Conservation (phyloP, 352 stramenopile genomes). For the Globisporangium paddicum region DNA sequence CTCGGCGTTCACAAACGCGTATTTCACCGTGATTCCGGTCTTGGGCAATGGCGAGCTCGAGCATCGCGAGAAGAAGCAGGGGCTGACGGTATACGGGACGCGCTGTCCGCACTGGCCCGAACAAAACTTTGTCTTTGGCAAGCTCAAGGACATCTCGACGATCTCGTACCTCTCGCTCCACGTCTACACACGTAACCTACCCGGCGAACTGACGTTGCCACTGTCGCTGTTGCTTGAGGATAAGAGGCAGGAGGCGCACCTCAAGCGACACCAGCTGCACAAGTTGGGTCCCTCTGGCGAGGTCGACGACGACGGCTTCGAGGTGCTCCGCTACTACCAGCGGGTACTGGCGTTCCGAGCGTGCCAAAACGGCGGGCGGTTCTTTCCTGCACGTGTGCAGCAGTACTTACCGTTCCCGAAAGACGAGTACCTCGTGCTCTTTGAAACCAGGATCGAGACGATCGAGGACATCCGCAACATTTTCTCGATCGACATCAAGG, state of each 20-base stretch:
- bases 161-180: conserved; percentile 68
- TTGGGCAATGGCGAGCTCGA: conserved; percentile 33
- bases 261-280: conserved; percentile 45
- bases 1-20: conserved; percentile 34
- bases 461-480: conserved; percentile 58
- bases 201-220: conserved; percentile 22
- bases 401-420: conserved; percentile 42
- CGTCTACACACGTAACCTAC: conserved; percentile 56
- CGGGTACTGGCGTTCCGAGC: conserved; percentile 60
- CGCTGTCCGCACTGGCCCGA: conserved; percentile 54
- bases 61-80: conserved; percentile 43
- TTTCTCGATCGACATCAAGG: conserved; percentile 54
- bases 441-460: conserved; percentile 49
- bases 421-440: conserved; percentile 48
- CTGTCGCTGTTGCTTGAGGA: conserved; percentile 31
- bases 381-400: conserved; percentile 49
- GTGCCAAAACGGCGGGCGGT: conserved; percentile 48
- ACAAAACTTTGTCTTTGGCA: conserved; percentile 63
- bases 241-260: conserved; percentile 16
- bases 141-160: conserved; percentile 34
- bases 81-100: conserved; percentile 62
- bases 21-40: conserved; percentile 67
- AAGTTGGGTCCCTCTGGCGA: conserved; percentile 52
- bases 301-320: conserved; percentile 38
- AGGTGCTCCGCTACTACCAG: conserved; percentile 54